Base-by-base conservation (phyloP, 306 rosid species). In the Crataegus laevigata region DNA sequence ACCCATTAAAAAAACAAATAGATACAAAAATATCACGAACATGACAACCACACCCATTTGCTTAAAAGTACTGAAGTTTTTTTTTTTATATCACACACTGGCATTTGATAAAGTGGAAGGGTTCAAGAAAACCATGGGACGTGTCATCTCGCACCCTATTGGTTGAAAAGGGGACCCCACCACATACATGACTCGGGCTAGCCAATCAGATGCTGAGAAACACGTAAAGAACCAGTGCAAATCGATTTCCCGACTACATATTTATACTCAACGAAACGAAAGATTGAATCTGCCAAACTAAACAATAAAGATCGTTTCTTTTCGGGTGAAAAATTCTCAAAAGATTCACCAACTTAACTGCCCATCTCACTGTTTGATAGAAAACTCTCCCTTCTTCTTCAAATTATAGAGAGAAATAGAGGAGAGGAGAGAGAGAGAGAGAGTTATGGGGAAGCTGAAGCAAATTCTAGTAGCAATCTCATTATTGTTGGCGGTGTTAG, bases 111-210 rank as follows among this genome's bases (percentile, higher is more conserved):
- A 32, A 32, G 36, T 32, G 36, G 36, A 5, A 32, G 1, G 36
- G 36, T 32, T 36, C 43, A 40, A 40, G 43, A 10, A 1, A 40
- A 47, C n/a, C 11, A 25, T 50, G 34, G 30, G 17, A 82, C 90
- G 91, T 88, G 93, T 84, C 71, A 12, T 67, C 83, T 82, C 28
- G 77, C 6, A 78, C 51, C 83, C 78, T 69, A 85, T 91, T 91
- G 90, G 93, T 59, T 50, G 87, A 79, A 29, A 83, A 34, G 47
- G 4, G 58, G 80, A 82, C 78, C 85, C 89, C 76, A 63, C 71
- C 1, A 0, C 38, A 25, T n/a, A 21, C 11, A 5, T 1, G 3
- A 54, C 77, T 28, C 63, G 6, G 38, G 3, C 75, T 64, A 76
- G 74, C 97, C 87, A 89, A 88, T 89, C 78, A 75, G 57, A 76